Evolutionary conservation across 306 rosid genomes (phyloP).

Genomic region (Castanea sativa): DNA sequence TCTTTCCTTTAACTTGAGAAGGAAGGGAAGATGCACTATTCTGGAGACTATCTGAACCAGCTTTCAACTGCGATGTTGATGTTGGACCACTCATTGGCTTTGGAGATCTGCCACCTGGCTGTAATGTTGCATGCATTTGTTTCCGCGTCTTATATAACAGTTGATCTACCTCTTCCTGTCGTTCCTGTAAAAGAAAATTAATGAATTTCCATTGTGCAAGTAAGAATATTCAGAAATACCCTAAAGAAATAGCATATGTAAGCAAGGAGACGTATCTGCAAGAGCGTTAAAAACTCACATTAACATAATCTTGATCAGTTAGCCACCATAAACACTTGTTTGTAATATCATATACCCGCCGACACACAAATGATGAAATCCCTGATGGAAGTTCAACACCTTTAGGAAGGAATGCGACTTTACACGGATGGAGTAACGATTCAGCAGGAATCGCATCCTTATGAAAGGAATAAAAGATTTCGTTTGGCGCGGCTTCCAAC

Average conservation of each 20-base stretch:
- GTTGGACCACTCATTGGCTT: constrained; percentile 75
- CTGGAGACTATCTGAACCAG: constrained; percentile 69
- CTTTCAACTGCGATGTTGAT: constrained; percentile 67
- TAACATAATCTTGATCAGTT: constrained; percentile 69
- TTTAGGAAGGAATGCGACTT: constrained; percentile 84
- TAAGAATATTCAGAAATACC: background rate
- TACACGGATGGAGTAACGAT: constrained; percentile 83
- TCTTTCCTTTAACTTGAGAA: constrained; percentile 63
- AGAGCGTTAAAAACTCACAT: constrained; percentile 51
- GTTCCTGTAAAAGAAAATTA: constrained; percentile 44
- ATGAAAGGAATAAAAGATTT: constrained; percentile 83
- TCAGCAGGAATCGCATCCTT: constrained; percentile 81
- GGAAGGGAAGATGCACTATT: constrained; percentile 60
- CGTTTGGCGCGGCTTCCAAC: constrained; percentile 76
- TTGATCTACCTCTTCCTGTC: constrained; percentile 79
- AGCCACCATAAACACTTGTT: constrained; percentile 88
- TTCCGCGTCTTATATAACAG: constrained; percentile 56
- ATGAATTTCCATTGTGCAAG: background rate
- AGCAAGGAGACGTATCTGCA: background rate
- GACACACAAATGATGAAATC: constrained; percentile 74
- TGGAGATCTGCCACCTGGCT: constrained; percentile 82
- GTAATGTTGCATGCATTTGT: constrained; percentile 80
- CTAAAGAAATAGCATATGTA: background rate
- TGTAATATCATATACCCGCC: constrained; percentile 78
- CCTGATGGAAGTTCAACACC: constrained; percentile 74